Base-by-base conservation (phyloP, 257 asterid species). In the Rauvolfia tetraphylla region DNA sequence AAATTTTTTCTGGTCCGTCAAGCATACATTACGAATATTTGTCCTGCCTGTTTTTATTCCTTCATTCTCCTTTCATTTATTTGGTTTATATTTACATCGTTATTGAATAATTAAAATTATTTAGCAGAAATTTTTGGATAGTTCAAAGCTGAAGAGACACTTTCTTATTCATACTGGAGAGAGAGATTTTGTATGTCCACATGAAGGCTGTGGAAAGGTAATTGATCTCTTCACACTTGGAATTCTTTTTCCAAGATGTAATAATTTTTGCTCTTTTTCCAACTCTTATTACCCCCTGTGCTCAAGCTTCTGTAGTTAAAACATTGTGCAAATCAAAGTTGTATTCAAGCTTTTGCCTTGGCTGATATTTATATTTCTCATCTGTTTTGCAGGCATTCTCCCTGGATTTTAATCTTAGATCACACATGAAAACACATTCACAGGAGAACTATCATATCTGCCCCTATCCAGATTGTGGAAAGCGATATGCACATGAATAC, bases 141-240 rank as follows among this genome's bases (percentile, higher is more conserved):
- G 98, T 81, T 95, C 99, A 76, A 95, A 95, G 85, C 89, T 95
- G 56, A 95, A 93, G 90, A 85, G 99, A 73, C 99, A 95, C 85
- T 93, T 89, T 80, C 91, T 95, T 79, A 95, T 89, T 81, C 99
- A 95, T 84, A 95, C 99, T 4, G 99, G 99, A 75, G 98, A 90
- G 86, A 83, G 99, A 81, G 97, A 91, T 82, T 95, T 83, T 78
- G 89, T 93, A n/a, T 95, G 99, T 80, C 98, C 99, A 12, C 92
- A 93, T 81, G 98, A 91, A 89, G 99, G 99, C 79, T 93, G 99
- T 89, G 99, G 99, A 61, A 95, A 95, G 98, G 99, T 95, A 85
- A 88, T 86, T 78, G 77, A 33, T 77, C 81, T 31, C 49, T 71
- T 75, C 74, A 77, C 69, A 56, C 31, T 51, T 15, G 18, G n/a